Evolutionary conservation across 768 basidiomycete genomes (phyloP).

Genomic region (Leccinum sublutescens): DNA sequence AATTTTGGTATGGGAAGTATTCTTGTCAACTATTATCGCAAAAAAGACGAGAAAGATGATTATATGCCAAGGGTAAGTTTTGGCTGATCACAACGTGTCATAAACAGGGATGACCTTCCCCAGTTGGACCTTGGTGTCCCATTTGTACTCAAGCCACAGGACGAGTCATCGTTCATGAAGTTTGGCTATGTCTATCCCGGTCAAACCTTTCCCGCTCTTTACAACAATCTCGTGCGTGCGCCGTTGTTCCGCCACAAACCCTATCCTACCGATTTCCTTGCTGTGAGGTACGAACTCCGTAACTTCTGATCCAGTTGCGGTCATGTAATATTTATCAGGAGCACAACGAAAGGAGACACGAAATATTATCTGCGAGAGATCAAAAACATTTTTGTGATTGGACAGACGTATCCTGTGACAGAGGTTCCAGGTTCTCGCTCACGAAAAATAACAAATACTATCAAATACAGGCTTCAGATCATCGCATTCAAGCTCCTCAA

Average conservation of each 20-base stretch:
- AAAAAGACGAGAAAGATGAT: conserved; percentile 92
- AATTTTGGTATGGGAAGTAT: conserved; percentile 98
- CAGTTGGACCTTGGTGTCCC: conserved; percentile 92
- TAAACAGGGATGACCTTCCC: conserved; percentile 1
- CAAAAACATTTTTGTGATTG: conserved; percentile 89
- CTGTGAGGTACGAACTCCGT: conserved; percentile 62
- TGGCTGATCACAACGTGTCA: neutral
- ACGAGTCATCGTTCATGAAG: conserved; percentile 97
- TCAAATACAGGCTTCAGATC: conserved; percentile 91
- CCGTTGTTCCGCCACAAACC: conserved; percentile 92
- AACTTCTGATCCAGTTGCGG: neutral
- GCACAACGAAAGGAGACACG: conserved; percentile 86
- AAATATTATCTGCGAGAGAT: conserved; percentile 92
- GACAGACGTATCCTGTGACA: conserved; percentile 94
- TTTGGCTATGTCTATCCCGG: conserved; percentile 95
- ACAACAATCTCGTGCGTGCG: conserved; percentile 93
- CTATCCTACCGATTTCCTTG: conserved; percentile 87
- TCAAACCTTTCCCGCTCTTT: conserved; percentile 86
- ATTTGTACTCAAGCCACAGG: conserved; percentile 92
- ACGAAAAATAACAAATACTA: conserved; percentile 93
- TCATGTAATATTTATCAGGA: conserved; percentile 46
- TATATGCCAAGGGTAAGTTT: conserved; percentile 78
- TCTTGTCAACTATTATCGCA: conserved; percentile 97
- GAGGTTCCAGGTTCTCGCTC: conserved; percentile 98
- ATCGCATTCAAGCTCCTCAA: conserved; percentile 90